Evolutionary conservation across 805 yeast species (phyloP).

Genomic region (Candida manassasensis): DNA sequence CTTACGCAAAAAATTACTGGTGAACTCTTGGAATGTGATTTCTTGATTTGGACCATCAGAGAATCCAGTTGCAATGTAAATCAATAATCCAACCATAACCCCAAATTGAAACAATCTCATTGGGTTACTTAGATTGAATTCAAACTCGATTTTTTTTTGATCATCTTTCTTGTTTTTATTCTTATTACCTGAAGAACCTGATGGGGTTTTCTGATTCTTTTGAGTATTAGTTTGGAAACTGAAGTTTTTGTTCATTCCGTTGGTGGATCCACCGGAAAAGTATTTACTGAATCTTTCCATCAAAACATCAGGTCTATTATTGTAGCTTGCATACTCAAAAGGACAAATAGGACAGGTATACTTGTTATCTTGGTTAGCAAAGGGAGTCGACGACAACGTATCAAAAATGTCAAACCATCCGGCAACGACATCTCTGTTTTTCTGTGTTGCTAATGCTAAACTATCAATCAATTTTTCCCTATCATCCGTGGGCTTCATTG

Average conservation of each 20-base stretch:
- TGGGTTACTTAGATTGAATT: constrained; percentile 19
- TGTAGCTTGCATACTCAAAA: constrained; percentile 15
- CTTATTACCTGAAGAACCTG: constrained; percentile 7
- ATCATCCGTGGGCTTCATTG: constrained; percentile 13
- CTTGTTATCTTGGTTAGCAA: constrained; percentile 15
- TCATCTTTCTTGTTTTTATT: constrained; percentile 11
- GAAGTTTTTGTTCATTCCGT: constrained; percentile 2
- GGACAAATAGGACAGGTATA: constrained; percentile 27
- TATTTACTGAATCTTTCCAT: constrained; percentile 7
- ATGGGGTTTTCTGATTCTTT: constrained; percentile 6
- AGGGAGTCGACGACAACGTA: constrained; percentile 22
- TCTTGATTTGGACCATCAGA: constrained; percentile 30
- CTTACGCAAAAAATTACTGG: constrained; percentile 65
- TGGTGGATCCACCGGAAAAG: constrained; percentile 9
- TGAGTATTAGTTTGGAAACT: constrained; percentile 7
- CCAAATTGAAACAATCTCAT: constrained; percentile 29
- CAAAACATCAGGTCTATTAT: constrained; percentile 7
- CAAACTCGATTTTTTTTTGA: constrained; percentile 16
- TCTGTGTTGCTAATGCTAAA: constrained; percentile 4
- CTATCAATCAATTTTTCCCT: constrained; percentile 6
- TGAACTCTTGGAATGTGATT: constrained; percentile 90
- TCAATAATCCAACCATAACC: constrained; percentile 23
- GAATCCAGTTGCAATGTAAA: constrained; percentile 17
- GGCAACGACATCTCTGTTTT: constrained; percentile 4
- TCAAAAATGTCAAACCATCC: constrained; percentile 31